A percentile compares a stretch with the other conserved stretches of the same genome.
Evolutionary conservation across 176 grass and related monocot genomes (phyloP).

Genomic region (Triticum aestivum): IWGSC_CS_RefSeq_v2.1 NC_057809.1:149982797-149983296

Average conservation of each 20-base stretch:
- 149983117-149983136: not conserved
- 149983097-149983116: not conserved
- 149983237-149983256: not conserved
- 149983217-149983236: not conserved
- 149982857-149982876: constrained; percentile 25
- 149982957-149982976: not conserved
- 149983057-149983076: constrained; percentile 40
- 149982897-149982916: constrained; percentile 16
- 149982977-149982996: constrained; percentile 32
- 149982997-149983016: constrained; percentile 20
- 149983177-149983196: not conserved
- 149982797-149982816: constrained; percentile 57
- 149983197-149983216: not conserved
- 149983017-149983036: constrained; percentile 66
- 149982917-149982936: constrained; percentile 44
- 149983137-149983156: not conserved
- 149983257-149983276: not conserved
- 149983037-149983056: constrained; percentile 42
- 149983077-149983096: constrained; percentile 54
- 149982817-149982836: constrained; percentile 24
- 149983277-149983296: not conserved
- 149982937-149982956: constrained; percentile 41
- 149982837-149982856: constrained; percentile 25
- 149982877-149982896: constrained; percentile 1
- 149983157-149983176: not conserved